These are phyloP conservation scores for Fusarium pseudoanthophilum DNA, from an alignment of 2,329 filamentous ascomycete species.

Conservation along the genomic window DNA sequence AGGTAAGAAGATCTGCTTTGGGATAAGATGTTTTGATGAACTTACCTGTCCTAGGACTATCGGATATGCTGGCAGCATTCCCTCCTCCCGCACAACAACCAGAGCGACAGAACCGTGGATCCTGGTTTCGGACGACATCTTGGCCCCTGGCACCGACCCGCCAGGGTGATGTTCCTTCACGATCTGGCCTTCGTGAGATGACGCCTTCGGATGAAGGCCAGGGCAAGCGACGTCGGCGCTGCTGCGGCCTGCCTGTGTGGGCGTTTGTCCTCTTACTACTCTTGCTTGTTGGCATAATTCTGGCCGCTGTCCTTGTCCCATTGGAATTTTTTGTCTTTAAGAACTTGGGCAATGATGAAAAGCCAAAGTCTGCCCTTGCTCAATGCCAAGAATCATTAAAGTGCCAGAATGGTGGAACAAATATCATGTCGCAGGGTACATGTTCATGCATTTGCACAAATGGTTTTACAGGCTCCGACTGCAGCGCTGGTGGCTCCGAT, in stretches of 20 bases:
- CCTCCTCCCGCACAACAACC: slow-evolving; percentile 67
- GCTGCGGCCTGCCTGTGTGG: slow-evolving; percentile 87
- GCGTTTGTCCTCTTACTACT: slow-evolving; percentile 74
- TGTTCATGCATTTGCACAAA: slow-evolving; percentile 92
- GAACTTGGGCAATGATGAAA: slow-evolving; percentile 53
- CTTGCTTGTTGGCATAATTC: slow-evolving; percentile 75
- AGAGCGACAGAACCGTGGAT: slow-evolving; percentile 58
- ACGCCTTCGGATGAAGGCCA: slow-evolving; percentile 39
- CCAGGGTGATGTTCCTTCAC: slow-evolving; percentile 34
- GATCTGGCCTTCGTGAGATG: slow-evolving; percentile 34
- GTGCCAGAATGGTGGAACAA: slow-evolving; percentile 85
- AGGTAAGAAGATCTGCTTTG: slow-evolving; percentile 47
- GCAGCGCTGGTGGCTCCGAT: slow-evolving; percentile 57
- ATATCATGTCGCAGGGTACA: slow-evolving; percentile 71
- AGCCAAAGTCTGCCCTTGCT: slow-evolving; percentile 52
- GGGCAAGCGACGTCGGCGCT: slow-evolving; percentile 65
- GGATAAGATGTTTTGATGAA: slow-evolving; percentile 52
- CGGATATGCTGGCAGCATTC: slow-evolving; percentile 74
- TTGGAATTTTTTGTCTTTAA: slow-evolving; percentile 71
- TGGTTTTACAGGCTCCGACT: slow-evolving; percentile 76
- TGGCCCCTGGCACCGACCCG: slow-evolving; percentile 60
- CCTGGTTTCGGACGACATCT: slow-evolving; percentile 56
- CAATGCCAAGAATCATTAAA: slow-evolving; percentile 70
- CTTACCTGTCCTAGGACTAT: slow-evolving; percentile 64
- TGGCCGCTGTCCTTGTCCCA: slow-evolving; percentile 85